Conservation (phyloP, 1,139 yeast genomes). For the Saccharomyces pastorianus region DNA sequence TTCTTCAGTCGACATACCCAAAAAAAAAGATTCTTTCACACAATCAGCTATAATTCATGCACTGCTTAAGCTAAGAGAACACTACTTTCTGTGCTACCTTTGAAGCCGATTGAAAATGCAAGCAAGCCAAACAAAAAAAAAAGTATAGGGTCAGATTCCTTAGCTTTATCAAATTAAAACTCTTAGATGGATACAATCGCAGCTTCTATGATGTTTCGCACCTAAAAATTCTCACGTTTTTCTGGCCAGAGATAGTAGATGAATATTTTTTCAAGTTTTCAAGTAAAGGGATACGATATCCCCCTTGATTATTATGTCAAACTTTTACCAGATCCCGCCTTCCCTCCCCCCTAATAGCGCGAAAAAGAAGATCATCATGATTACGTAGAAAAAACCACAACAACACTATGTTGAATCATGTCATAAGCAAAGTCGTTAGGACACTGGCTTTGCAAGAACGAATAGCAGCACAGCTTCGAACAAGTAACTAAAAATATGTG, state of each 20-base stretch:
- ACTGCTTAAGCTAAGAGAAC: neutral
- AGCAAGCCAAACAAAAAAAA: neutral
- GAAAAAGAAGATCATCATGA: neutral
- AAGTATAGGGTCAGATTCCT: neutral
- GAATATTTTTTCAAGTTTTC: neutral
- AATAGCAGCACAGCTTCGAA: neutral
- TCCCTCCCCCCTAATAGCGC: neutral
- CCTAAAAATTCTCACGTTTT: neutral
- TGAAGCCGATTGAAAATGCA: neutral
- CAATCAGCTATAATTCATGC: neutral
- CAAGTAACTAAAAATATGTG: neutral
- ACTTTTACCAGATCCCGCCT: neutral
- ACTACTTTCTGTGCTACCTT: neutral
- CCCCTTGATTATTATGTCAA: neutral
- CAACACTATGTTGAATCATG: neutral
- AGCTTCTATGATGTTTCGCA: neutral
- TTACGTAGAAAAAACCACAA: neutral
- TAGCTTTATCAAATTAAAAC: neutral
- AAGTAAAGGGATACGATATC: neutral
- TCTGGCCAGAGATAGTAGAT: neutral
- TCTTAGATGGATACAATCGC: neutral
- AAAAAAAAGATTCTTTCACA: neutral
- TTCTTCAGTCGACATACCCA: neutral
- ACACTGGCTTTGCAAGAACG: neutral
- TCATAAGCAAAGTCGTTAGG: neutral